Percentiles rank a stretch among this genome's conserved stretches.
These are phyloP conservation scores for Oxyria digyna DNA, from an alignment of 148 eudicot genomes.

Conservation along the genomic window DNA sequence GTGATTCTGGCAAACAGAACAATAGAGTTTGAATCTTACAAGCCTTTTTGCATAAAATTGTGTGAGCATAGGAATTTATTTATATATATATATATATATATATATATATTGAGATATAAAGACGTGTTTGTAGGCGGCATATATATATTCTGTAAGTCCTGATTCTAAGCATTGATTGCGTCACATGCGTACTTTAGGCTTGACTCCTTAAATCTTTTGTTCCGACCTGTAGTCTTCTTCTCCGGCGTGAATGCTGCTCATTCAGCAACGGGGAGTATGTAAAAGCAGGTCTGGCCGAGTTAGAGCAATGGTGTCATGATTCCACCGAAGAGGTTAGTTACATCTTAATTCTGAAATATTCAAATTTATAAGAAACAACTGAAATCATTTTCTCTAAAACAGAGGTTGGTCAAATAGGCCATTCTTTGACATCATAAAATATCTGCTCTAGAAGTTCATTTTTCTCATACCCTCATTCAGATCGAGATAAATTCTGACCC, in stretches of 20 bases:
- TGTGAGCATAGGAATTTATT: neutral
- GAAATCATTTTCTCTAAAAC: neutral
- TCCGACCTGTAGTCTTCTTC: slow-evolving; percentile 51
- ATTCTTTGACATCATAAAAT: neutral
- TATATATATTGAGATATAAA: neutral
- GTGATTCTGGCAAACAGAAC: too few relatives aligned
- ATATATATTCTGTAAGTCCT: neutral
- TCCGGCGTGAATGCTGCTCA: slow-evolving; percentile 99
- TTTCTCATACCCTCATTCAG: neutral
- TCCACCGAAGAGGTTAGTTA: slow-evolving; percentile 63
- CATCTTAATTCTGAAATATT: neutral
- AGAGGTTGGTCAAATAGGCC: neutral
- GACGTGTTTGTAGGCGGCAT: neutral
- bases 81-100: neutral
- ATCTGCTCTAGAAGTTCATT: neutral
- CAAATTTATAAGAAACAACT: neutral
- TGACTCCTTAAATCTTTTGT: neutral
- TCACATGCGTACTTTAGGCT: neutral
- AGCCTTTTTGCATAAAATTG: neutral
- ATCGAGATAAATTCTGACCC: neutral
- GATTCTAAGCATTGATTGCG: neutral
- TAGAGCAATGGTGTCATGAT: slow-evolving; percentile 77
- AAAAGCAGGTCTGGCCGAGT: slow-evolving; percentile 79
- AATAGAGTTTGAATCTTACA: neutral
- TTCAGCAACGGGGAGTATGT: slow-evolving; percentile 97